Base-by-base conservation (phyloP, 129 eudicot genomes). In the Flaveria sonorensis region DNA sequence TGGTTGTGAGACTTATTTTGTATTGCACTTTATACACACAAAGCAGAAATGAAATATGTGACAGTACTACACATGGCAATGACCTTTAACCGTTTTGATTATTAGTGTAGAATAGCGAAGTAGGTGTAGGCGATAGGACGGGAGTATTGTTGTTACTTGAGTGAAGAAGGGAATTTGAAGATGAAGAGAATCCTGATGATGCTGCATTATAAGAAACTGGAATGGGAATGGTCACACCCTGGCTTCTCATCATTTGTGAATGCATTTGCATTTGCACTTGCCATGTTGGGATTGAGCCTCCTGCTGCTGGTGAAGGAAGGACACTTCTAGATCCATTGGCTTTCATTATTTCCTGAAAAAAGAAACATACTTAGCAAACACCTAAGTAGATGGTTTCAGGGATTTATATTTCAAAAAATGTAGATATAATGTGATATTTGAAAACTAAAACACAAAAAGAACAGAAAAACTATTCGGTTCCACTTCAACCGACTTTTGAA, bases 131-230 rank as follows among this genome's bases (percentile, higher is more conserved):
- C 72, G 32, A 20, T 61, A 4, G 71, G 28, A 23, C 21, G 67
- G 78, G 50, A 48, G 82, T 20, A 64, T 62, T 30, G 21, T 71
- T 60, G n/a, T 45, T 57, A 48, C 53, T 40, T 67, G 75, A 14
- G 16, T 26, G 78, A 45, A 59, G 55, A 36, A 60, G 11, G 55
- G 53, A 15, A 62, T 45, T 62, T 47, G 79, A 55, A 19, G 81
- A 70, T 42, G 90, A 81, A 68, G 93, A 81, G 97, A 92, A 92
- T 92, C 96, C 97, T 92, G 97, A 92, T 92, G 97, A 92, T 92
- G 97, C 97, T 92, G 97, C 97, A 81, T 78, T 65, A 10, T 90
- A 61, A 21, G 79, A 87, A 77, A 77, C 48, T 4, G 87, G 87
- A 47, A 83, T 50, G 7, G 79, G 86, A 42, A 77, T 73, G 28